A percentile compares a stretch with the other conserved stretches of the same genome.
phyloP scores from a whole-genome alignment of 805 yeast genomes.

The Kodamaea neixiangensis region DNA sequence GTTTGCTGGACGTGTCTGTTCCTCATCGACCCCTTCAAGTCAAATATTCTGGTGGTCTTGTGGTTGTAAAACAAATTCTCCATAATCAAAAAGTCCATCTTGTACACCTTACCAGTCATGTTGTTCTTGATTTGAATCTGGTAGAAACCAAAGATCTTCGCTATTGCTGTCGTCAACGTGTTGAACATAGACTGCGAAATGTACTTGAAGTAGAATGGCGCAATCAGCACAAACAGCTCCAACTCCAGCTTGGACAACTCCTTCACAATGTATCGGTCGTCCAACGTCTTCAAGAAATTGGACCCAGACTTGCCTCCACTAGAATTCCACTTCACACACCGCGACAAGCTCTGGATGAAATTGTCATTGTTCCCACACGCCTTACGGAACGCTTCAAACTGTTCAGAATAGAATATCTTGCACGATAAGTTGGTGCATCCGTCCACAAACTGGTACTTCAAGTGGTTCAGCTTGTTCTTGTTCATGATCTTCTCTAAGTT shows the following conservation, averaged over 20 bases:
- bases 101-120: constrained; percentile 70
- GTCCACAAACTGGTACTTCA: constrained; percentile 89
- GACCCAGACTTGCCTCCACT: constrained; percentile 97
- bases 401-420: constrained; percentile 93
- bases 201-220: constrained; percentile 95
- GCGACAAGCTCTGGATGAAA: constrained; percentile 84
- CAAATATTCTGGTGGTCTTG: constrained; percentile 84
- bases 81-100: constrained; percentile 92
- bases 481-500: constrained; percentile 69
- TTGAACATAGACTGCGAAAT: constrained; percentile 94
- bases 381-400: constrained; percentile 89
- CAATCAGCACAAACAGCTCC: constrained; percentile 92
- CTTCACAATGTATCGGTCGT: constrained; percentile 85
- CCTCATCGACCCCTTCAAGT: constrained; percentile 96
- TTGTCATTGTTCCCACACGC: constrained; percentile 76
- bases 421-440: constrained; percentile 80
- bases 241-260: constrained; percentile 85
- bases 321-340: constrained; percentile 95
- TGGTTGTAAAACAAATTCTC: constrained; percentile 89
- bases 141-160: constrained; percentile 93
- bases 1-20: constrained; percentile 96
- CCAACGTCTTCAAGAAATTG: constrained; percentile 87
- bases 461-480: constrained; percentile 82
- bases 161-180: constrained; percentile 90
- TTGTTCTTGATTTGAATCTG: constrained; percentile 88